These are phyloP conservation scores for Citrus mangshanensis DNA, from an alignment of 345 rosid genomes.

Conservation along the genomic window DNA sequence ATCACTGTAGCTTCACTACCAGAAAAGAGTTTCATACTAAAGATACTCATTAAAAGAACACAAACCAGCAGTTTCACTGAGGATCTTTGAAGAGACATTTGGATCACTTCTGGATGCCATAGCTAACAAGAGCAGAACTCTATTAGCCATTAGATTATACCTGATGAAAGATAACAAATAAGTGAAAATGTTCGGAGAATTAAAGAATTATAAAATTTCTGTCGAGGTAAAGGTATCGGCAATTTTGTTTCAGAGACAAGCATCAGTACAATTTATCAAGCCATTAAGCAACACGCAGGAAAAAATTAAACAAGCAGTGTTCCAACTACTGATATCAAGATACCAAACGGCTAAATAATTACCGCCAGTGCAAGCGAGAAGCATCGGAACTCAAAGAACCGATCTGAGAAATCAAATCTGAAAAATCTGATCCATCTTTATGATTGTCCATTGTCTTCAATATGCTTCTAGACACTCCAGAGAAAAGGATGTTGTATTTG, in stretches of 20 bases:
- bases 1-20: not conserved
- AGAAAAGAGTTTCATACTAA: not conserved
- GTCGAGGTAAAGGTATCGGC: not conserved
- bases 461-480: conserved; percentile 82
- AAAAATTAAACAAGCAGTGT: conserved; percentile 1
- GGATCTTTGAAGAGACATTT: conserved; percentile 62
- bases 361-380: conserved; percentile 94
- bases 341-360: conserved; percentile 24
- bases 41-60: conserved; percentile 20
- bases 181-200: not conserved
- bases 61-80: conserved; percentile 86
- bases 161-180: conserved; percentile 33
- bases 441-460: conserved; percentile 57
- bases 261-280: not conserved
- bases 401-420: conserved; percentile 81
- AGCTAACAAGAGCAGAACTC: conserved; percentile 88
- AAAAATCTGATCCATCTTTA: conserved; percentile 62
- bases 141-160: conserved; percentile 98
- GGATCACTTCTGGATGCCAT: conserved; percentile 79
- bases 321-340: conserved; percentile 11
- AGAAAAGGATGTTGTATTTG: conserved; percentile 90
- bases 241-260: conserved; percentile 10
- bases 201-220: not conserved
- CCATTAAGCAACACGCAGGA: not conserved
- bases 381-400: conserved; percentile 91